Evolutionary conservation across 352 stramenopile species (phyloP), one percentile per base, ranked within the genome.

Genomic region (Globisporangium cederbergense): DNA sequence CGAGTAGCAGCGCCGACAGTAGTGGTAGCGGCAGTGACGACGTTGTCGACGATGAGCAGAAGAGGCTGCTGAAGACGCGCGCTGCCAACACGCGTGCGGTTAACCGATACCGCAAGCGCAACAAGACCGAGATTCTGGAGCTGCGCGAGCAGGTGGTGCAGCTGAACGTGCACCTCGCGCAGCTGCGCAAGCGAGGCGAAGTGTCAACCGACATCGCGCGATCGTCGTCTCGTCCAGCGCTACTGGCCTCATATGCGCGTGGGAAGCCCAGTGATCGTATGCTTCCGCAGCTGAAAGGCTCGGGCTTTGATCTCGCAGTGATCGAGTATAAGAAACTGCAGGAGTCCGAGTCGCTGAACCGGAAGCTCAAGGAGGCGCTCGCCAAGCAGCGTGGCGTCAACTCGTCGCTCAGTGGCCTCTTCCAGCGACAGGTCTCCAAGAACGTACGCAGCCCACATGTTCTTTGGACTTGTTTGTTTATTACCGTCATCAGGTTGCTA

Each of bases 21-120:
- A 43, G 42, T 42, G 50, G 42, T 10, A 22, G 25, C 22, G 34
- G 22, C 25, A 43, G 34, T 20, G 40, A 51, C 22, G 36, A 62
- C 56, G 7, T 50, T 3, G 14, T 22, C 1, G 38, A 28, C 8
- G 25, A 53, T 16, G 20, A 50, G 9, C 54, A 49, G 13, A 49
- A 49, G 25, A 52, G 30, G 9, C 7, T 53, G 14, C 42, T 53
- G 1, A 56, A 50, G 16, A 65, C n/a, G 20, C 59, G 59, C 11
- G 59, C 50, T 8, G 22, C 52, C 13, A 65, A 65, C 50, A 65
- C 59, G 59, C 50, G 51, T 25, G 59, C 59, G 18, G 59, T 65
- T 4, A 58, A 50, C n/a, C 59, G 59, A 13, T 65, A 65, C 36
- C 59, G 59, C 36, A 47, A 65, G 22, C 59, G 59, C 34, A 59